Evolutionary conservation across 768 basidiomycete species (phyloP).

Genomic region (Leccinellum rugosiceps): DNA sequence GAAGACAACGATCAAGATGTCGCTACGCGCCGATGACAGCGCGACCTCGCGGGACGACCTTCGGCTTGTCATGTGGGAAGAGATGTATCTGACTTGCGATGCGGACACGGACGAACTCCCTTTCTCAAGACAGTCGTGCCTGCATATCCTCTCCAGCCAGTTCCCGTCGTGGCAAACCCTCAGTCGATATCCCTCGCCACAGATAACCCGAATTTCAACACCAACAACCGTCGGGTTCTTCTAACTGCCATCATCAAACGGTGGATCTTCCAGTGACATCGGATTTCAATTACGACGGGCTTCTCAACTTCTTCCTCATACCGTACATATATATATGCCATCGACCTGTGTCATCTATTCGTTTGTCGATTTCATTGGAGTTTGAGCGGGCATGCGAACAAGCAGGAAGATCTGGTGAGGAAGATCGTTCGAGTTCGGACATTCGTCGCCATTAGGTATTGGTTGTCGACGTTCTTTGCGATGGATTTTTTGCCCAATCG

Average conservation of each 20-base stretch:
- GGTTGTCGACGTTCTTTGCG: constrained; percentile 86
- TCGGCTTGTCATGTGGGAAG: constrained; percentile 90
- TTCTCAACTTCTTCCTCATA: constrained; percentile 92
- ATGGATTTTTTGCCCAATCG: constrained; percentile 85
- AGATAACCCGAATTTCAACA: constrained; percentile 30
- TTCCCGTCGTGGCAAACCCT: constrained; percentile 36
- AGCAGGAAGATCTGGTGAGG: constrained; percentile 65
- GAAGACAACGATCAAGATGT: constrained; percentile 71
- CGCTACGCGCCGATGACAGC: constrained; percentile 59
- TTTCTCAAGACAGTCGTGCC: constrained; percentile 37
- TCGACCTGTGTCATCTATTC: constrained; percentile 78
- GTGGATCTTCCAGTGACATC: constrained; percentile 88
- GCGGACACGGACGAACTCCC: constrained; percentile 34
- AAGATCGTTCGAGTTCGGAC: constrained; percentile 84
- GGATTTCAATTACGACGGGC: constrained; percentile 80
- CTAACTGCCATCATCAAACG: constrained; percentile 90
- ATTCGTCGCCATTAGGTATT: constrained; percentile 86
- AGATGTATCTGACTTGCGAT: constrained; percentile 36
- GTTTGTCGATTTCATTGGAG: constrained; percentile 92
- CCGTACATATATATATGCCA: constrained; percentile 74
- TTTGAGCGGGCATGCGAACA: constrained; percentile 35
- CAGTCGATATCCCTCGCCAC: constrained; percentile 25
- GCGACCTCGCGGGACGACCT: constrained; percentile 83
- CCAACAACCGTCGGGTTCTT: constrained; percentile 43
- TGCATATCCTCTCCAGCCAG: constrained; percentile 38